Evolutionary conservation across 352 stramenopile genomes (phyloP), one percentile per base, ranked within the genome.

Genomic region (Globisporangium rhizosaccharum): DNA sequence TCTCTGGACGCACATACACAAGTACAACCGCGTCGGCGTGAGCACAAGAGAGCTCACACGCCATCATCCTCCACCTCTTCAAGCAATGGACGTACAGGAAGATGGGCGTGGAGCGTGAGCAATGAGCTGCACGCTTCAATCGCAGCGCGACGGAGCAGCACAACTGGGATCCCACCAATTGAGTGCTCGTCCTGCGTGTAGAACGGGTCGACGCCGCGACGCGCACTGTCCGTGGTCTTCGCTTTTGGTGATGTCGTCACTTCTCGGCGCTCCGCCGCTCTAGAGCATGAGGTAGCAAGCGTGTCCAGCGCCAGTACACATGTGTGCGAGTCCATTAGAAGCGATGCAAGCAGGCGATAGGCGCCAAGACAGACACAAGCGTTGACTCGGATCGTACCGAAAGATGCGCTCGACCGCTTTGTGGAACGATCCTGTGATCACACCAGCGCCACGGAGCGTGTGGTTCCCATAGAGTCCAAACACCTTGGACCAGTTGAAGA

Each of bases 401-500:
- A 95, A 75, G 37, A 95, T 78, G 15, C 81, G 80, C 42, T 95
- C 85, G 42, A 91, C 62, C 3, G 83, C 85, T 52, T 87, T 83
- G 57, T 95, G 85, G 51, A 93, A 95, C 23, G 79, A 71, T 14
- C 83, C 84, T 5, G 80, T 76, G 62, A 95, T 72, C 44, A 93
- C 79, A n/a, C 79, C 78, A 9, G 78, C 75, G 44, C 85, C 85
- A 37, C 85, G 82, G 18, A 95, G 67, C 0, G 85, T 95, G 56
- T 95, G 83, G 41, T 86, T 90, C 26, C 85, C 85, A 30, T 90
- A 92, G 30, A 89, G 71, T 12, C 76, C 73, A 62, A 95, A 92
- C 14, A 95, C 66, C 30, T 87, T 80, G 0, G 82, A 92, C 81
- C 85, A 95, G 66, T 90, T 95, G 67, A 77, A 90, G 2, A 95